Base-by-base conservation (phyloP, 192 early-diverging fungal genomes). In the Backusella tuberculispora region DNA sequence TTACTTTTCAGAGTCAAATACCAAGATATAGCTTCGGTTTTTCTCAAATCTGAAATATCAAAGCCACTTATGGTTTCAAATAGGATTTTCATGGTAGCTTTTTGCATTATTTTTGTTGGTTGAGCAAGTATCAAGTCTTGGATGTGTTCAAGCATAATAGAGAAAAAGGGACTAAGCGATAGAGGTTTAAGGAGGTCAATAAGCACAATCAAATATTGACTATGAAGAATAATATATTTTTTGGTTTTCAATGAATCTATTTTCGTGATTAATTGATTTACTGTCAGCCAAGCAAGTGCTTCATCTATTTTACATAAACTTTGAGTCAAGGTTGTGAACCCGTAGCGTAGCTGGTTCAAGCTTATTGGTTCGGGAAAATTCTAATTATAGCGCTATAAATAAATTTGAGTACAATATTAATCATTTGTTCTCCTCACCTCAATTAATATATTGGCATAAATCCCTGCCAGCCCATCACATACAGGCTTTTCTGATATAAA, bases 291-390 rank as follows among this genome's bases (percentile, higher is more conserved):
- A 10, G 81, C 84, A 34, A 86, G 60, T 4, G 83, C 78, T 56
- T 86, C 83, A 53, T 88, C 87, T 0, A 78, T 83, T 45, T 79
- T 75, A n/a, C 81, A 85, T 12, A 86, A 63, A 6, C 83, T 79
- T 41, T 80, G 77, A 14, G 83, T 78, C 78, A 88, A 79, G 60
- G 81, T 81, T 14, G 76, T 84, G 60, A 82, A 88, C 12, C 81
- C 85, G 8, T 80, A 70, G 40, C 82, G 69, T 37, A 86, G 47
- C 60, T 88, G 87, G 12, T 81, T 75, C 15, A 83, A 77, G 29
- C 75, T 78, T 12, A 88, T 76, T 21, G 75, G 69, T 1, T 74
- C 45, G 13, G 85, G 87, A 68, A 83, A 88, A 37, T 78, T 78
- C 77, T 84, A 53, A 60, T 64, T 47, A 71, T n/a, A 21, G 56